Percentiles rank a stretch among this genome's conserved stretches.
Evolutionary conservation across 2,329 filamentous ascomycete genomes (phyloP).

Genomic region (Pseudogymnoascus sp.): DNA sequence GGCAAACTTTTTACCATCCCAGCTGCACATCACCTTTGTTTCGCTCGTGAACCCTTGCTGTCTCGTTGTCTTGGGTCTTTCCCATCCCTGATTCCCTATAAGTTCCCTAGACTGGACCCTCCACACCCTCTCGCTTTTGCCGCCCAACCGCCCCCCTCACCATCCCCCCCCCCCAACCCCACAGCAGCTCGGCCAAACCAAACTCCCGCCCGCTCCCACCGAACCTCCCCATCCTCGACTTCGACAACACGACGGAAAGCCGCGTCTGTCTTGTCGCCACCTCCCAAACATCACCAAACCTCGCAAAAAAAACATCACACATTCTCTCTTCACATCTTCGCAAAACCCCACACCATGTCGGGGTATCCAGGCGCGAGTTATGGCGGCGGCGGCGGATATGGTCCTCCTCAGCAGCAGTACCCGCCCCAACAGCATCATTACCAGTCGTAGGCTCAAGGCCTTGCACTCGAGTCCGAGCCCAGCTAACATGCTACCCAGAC

Average conservation of each 20-base stretch:
- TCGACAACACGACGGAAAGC: background rate
- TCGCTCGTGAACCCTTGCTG: background rate
- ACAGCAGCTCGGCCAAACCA: background rate
- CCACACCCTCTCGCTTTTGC: background rate
- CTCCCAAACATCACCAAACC: background rate
- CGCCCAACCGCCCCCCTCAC: background rate
- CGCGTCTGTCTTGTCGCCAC: background rate
- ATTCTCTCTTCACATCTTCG: background rate
- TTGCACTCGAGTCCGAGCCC: slow-evolving; percentile 21
- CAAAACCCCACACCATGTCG: slow-evolving; percentile 45
- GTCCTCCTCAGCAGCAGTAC: slow-evolving; percentile 37
- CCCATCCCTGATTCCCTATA: background rate
- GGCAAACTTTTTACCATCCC: background rate
- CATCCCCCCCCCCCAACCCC: background rate
- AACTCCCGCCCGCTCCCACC: background rate
- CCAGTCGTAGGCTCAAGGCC: slow-evolving; percentile 38
- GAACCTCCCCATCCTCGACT: background rate
- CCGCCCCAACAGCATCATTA: slow-evolving; percentile 34
- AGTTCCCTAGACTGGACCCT: background rate
- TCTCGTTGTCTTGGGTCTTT: background rate
- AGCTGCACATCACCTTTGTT: background rate
- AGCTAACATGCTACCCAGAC: slow-evolving; percentile 20
- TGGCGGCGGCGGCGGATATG: slow-evolving; percentile 38
- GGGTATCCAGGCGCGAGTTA: slow-evolving; percentile 51
- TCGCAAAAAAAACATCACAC: background rate